Evolutionary conservation across 2,329 filamentous ascomycete species (phyloP).

Genomic region (Orbilia brochopaga): DNA sequence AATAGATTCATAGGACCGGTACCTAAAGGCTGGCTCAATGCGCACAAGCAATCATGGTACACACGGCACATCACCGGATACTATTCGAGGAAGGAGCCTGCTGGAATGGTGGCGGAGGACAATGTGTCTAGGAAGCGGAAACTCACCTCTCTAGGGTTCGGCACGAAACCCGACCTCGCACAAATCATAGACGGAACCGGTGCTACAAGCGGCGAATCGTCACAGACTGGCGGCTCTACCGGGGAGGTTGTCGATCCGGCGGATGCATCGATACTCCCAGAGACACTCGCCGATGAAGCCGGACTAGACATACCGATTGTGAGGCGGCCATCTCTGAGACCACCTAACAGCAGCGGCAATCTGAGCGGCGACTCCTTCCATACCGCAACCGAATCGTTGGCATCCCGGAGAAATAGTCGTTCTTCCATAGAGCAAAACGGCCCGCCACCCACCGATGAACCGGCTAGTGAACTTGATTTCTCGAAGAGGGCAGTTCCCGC

Average conservation of each 20-base stretch:
- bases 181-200: constrained; percentile 21
- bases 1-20: constrained; percentile 54
- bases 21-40: constrained; percentile 54
- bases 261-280: constrained; percentile 15
- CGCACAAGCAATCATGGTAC: constrained; percentile 53
- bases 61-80: constrained; percentile 54
- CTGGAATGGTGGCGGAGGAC: constrained; percentile 52
- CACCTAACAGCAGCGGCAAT: constrained; percentile 43
- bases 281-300: constrained; percentile 10
- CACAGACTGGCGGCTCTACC: constrained; percentile 12
- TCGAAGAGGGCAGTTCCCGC: constrained; percentile 44
- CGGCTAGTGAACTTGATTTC: constrained; percentile 42
- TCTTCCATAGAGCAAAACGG: constrained; percentile 24
- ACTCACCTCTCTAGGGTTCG: constrained; percentile 49
- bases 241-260: constrained; percentile 26
- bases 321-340: constrained; percentile 18
- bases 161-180: constrained; percentile 40
- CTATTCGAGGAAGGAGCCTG: constrained; percentile 52
- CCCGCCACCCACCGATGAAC: constrained; percentile 19
- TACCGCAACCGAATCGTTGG: constrained; percentile 44
- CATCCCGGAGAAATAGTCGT: constrained; percentile 29
- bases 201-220: constrained; percentile 29
- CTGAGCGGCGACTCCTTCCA: constrained; percentile 46
- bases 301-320: constrained; percentile 42
- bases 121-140: constrained; percentile 51